Evolutionary conservation across 1,139 yeast genomes (phyloP), one percentile per base, ranked within the genome.

Genomic region (Pichia sp.): DNA sequence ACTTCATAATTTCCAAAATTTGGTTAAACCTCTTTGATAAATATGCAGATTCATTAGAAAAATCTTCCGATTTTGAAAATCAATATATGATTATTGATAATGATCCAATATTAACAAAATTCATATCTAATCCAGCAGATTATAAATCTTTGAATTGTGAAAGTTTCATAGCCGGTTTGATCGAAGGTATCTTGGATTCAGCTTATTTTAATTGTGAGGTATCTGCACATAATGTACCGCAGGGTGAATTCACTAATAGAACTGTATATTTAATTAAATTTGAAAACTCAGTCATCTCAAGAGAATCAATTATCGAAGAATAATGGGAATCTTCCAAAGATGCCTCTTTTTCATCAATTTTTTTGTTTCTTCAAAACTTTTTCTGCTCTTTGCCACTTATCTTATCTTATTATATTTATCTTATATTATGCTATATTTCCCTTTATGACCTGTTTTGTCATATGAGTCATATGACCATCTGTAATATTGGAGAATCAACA

Each of bases 81-180:
- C 97, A 92, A 65, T 94, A 79, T 61, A 81, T 80, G 88, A 87
- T 94, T 51, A 82, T 84, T 22, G 98, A 92, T 63, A 81, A 85
- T 59, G 68, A 76, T 25, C 98, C 98, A 4, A 60, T 85, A 48
- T 74, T 90, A 44, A 77, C 92, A 12, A 82, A 79, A 57, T 92
- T 78, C 63, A 82, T 92, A 25, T 80, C 85, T 30, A 82, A 85
- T 6, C 96, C 96, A 3, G 79, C 77, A 56, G 95, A 88, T 54
- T 81, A 84, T 63, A 82, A 86, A 8, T 82, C 82, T 55, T 73
- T 88, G 58, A 86, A 85, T 59, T 85, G 95, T 60, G 83, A 86
- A 12, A 90, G 96, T 0, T 86, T 85, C 59, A 79, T 85, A 2
- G 97, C 97, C 1, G 98, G 98, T 0, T 78, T 92, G 26, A 77